Base-by-base conservation (phyloP, 805 yeast species). In the Isabelozyma rhagii region DNA sequence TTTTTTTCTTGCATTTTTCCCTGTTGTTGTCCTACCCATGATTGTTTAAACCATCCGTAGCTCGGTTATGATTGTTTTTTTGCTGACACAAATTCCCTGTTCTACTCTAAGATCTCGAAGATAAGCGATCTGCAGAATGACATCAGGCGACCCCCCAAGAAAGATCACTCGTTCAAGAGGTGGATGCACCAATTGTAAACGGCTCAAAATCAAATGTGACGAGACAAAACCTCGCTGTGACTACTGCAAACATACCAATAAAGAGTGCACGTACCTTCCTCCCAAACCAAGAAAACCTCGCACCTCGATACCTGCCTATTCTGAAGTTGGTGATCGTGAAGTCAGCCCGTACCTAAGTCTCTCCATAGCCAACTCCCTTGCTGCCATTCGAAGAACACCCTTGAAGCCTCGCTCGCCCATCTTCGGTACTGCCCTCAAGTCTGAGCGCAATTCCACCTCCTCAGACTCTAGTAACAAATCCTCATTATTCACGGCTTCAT, bases 181-280 rank as follows among this genome's bases (percentile, higher is more conserved):
- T n/a, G 54, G 54, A 3, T 51, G 54, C 38, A 29, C 38, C 13
- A 51, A 45, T 39, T 51, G 54, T 27, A 51, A 46, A 29, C 38
- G 25, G 25, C 41, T 51, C 2, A 29, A 44, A 14, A 51, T 51
- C 18, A 51, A 51, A 36, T 69, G 74, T 46, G 54, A 65, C 46
- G 73, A 67, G 44, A 59, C 51, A 9, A 58, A 54, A 47, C 74
- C 74, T 3, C 34, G 46, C 8, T 69, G 74, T 51, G 73, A 69
- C 41, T 69, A 69, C 51, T 69, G 74, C 39, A 38, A 38, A 3
- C 66, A 66, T 48, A 64, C 71, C 3, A 51, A 54, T 14, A 50
- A 69, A 3, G 45, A 46, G 3, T 68, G 72, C 46, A 46, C 50
- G 3, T 68, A 68, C 45, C 63, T 61, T 7, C 17, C 13, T 8